These are phyloP conservation scores for Aspergillus arachidicola DNA, from an alignment of 2,329 filamentous ascomycete species.

Conservation along the genomic window DNA sequence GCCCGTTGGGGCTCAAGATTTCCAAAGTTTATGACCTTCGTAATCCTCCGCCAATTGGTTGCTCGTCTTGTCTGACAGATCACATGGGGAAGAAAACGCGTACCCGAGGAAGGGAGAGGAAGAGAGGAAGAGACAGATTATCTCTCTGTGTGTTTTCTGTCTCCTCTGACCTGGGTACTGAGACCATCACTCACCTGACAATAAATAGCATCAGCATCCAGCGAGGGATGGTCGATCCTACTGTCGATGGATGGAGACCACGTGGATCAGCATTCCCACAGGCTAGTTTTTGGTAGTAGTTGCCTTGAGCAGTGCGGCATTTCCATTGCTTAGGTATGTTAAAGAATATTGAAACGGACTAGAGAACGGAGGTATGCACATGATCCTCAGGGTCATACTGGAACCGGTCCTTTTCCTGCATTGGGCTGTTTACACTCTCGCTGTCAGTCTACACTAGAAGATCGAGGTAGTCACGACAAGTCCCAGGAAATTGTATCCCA, in stretches of 20 bases:
- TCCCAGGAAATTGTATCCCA: neutral
- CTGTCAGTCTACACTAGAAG: neutral
- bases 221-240: neutral
- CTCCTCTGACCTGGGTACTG: neutral
- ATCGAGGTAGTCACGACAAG: neutral
- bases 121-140: neutral
- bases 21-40: neutral
- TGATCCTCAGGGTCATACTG: neutral
- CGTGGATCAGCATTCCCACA: neutral
- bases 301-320: slow-evolving; percentile 2
- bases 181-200: neutral
- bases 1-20: neutral
- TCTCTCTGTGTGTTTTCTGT: neutral
- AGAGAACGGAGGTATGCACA: neutral
- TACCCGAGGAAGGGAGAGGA: neutral
- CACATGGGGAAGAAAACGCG: neutral
- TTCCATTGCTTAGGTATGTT: neutral
- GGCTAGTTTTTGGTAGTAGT: neutral
- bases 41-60: slow-evolving; percentile 1
- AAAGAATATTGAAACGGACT: neutral
- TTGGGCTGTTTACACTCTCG: neutral
- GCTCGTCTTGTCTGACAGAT: neutral
- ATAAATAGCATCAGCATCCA: neutral
- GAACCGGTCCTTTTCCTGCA: neutral
- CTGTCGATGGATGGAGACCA: neutral